phyloP scores from a whole-genome alignment of 805 yeast species.

The Yamadazyma philogaea region DNA sequence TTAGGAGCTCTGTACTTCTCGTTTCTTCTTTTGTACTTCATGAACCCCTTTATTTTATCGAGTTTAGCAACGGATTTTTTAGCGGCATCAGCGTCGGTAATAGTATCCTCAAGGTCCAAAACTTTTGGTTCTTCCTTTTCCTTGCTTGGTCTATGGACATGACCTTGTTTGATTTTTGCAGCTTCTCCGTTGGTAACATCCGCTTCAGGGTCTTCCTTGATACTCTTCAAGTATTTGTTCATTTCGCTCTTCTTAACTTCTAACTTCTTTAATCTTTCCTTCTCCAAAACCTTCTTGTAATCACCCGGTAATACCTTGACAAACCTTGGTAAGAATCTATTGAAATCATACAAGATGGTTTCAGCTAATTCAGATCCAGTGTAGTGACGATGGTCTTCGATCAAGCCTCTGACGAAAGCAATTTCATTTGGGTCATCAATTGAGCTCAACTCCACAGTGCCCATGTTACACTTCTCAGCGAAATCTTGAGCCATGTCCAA shows the following conservation, averaged over 20 bases:
- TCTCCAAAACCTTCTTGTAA: constrained; percentile 83
- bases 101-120: constrained; percentile 84
- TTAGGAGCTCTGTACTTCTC: constrained; percentile 81
- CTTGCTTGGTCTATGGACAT: constrained; percentile 32
- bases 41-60: constrained; percentile 85
- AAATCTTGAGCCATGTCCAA: constrained; percentile 94
- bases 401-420: constrained; percentile 87
- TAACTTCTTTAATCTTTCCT: constrained; percentile 62
- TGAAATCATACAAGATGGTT: constrained; percentile 78
- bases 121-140: constrained; percentile 71
- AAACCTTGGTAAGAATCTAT: constrained; percentile 81
- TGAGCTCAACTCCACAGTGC: constrained; percentile 74
- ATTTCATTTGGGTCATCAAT: constrained; percentile 87
- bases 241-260: constrained; percentile 67
- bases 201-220: constrained; percentile 78
- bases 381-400: constrained; percentile 94
- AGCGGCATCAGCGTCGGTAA: constrained; percentile 64
- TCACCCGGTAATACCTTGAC: constrained; percentile 92
- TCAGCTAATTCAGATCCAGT: constrained; percentile 90
- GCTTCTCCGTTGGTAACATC: constrained; percentile 91
- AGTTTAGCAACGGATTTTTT: constrained; percentile 59
- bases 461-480: constrained; percentile 70
- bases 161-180: constrained; percentile 51
- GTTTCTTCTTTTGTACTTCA: constrained; percentile 86
- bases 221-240: constrained; percentile 60